A percentile compares a stretch with the other conserved stretches of the same genome.
Evolutionary conservation across 2,329 filamentous ascomycete species (phyloP).

Genomic region (Sporothrix variecibatus): DNA sequence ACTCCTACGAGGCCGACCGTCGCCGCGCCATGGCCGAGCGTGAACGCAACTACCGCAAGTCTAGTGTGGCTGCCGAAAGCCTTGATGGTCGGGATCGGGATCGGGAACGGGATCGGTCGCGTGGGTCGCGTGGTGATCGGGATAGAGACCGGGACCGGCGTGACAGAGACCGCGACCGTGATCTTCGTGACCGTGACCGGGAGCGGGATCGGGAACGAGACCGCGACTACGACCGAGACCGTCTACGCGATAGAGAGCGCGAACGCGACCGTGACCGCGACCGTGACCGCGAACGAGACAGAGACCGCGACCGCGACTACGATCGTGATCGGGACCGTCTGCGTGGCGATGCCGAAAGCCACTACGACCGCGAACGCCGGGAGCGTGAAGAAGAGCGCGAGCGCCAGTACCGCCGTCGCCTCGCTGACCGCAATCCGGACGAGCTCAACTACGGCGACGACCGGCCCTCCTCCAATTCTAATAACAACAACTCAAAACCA

Average conservation of each 20-base stretch:
- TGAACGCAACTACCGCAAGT: conserved; percentile 88
- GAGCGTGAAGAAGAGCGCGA: conserved; percentile 91
- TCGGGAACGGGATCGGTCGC: conserved; percentile 37
- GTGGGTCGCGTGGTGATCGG: conserved; percentile 40
- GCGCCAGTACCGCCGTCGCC: conserved; percentile 78
- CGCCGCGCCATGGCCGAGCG: conserved; percentile 91
- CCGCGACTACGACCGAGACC: conserved; percentile 50
- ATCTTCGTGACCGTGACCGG: conserved; percentile 39
- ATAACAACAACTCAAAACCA: conserved; percentile 44
- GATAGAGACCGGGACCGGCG: conserved; percentile 38
- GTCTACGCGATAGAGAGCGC: conserved; percentile 48
- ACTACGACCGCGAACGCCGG: conserved; percentile 83
- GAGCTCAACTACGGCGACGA: conserved; percentile 90
- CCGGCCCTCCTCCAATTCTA: conserved; percentile 20
- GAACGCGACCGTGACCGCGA: conserved; percentile 39
- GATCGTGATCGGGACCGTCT: conserved; percentile 39
- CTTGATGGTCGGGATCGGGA: conserved; percentile 46
- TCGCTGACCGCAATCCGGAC: conserved; percentile 69
- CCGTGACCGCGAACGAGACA: conserved; percentile 18
- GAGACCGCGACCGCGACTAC: conserved; percentile 48
- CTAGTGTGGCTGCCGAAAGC: conserved; percentile 64
- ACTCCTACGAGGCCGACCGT: conserved; percentile 93
- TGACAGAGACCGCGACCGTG: conserved; percentile 40
- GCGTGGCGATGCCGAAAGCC: conserved; percentile 59
- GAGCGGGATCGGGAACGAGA: conserved; percentile 45